Base-by-base conservation (phyloP, 1,284 basidiomycete species). In the Leccinum ponderosum region DNA sequence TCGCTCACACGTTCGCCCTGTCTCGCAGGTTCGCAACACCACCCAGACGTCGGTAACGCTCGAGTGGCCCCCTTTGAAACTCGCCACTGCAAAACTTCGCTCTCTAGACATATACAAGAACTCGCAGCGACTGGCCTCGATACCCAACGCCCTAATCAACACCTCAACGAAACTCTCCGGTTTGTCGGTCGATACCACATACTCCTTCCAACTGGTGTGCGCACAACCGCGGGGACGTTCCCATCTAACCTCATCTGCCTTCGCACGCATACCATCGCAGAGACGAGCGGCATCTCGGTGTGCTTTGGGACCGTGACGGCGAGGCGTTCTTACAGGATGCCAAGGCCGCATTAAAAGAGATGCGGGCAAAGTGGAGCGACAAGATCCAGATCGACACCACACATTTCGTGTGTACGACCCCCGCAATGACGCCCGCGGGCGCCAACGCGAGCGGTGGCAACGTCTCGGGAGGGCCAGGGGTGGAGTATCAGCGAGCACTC, bases 301-400 rank as follows among this genome's bases (percentile, higher is more conserved):
- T 95, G 94, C 76, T 96, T 97, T 68, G 95, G 95, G 0, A 91
- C 90, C 31, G 85, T 97, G 2, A 83, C 92, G 94, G 96, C 64
- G 76, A 83, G 2, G 82, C 86, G 0, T 73, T 95, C 60, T 79
- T 95, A 56, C 89, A 91, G 68, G 87, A 94, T 62, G 86, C 89
- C 47, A 93, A 93, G 73, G 73, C 84, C 58, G 92, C 93, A 8
- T 75, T 98, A 56, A 72, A 81, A 51, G 88, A 92, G 66, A 96
- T 98, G 88, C 83, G 83, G 22, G 95, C 93, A 0, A 90, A 90
- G 65, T 74, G 90, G 87, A 93, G 89, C 66, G 91, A 96, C 65
- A 90, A 89, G 67, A 95, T 99, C 27, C 93, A 96, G 77, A 95
- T 98, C 61, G 95, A 97, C 70, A 97, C 95, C 5, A 97, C 95